Conservation (phyloP, 2,329 filamentous ascomycete species). For the Ceratocystis cacaofunesta region DNA sequence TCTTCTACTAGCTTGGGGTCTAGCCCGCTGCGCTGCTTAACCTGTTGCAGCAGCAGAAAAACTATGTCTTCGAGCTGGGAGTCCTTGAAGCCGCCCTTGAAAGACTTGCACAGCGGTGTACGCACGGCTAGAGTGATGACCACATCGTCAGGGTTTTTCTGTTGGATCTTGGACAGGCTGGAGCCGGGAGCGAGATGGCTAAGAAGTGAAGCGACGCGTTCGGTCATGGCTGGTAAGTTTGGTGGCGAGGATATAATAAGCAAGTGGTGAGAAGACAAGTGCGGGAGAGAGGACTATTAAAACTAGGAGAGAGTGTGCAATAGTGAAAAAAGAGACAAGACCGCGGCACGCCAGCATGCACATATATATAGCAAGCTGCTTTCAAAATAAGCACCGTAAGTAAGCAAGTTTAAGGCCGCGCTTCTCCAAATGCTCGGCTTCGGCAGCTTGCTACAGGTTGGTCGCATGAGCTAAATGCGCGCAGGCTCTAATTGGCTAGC, state of each 20-base stretch:
- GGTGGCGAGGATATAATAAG: too few relatives aligned
- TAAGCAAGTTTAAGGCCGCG: not conserved
- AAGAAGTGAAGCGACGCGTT: conserved; percentile 75
- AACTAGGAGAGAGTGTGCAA: not conserved
- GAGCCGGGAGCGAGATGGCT: conserved; percentile 68
- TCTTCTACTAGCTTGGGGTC: conserved; percentile 76
- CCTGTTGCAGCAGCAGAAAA: conserved; percentile 67
- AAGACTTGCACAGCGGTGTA: conserved; percentile 75
- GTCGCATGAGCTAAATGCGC: not conserved
- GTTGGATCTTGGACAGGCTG: conserved; percentile 59
- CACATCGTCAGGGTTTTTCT: conserved; percentile 89
- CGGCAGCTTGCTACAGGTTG: not conserved
- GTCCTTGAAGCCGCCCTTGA: conserved; percentile 92
- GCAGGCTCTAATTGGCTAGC: not conserved
- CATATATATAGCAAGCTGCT: not conserved
- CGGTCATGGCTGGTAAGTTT: conserved; percentile 48
- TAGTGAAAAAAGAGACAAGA: not conserved
- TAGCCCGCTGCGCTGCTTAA: conserved; percentile 55
- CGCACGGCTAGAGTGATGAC: conserved; percentile 89
- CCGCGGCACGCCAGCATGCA: not conserved
- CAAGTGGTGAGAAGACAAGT: too few relatives aligned
- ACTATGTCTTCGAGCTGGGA: conserved; percentile 76
- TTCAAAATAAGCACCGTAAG: not conserved
- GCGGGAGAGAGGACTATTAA: conserved; percentile 12
- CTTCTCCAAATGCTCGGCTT: not conserved